phyloP scores from a whole-genome alignment of 192 early-diverging fungal species.

The Thamnidium elegans region DNA sequence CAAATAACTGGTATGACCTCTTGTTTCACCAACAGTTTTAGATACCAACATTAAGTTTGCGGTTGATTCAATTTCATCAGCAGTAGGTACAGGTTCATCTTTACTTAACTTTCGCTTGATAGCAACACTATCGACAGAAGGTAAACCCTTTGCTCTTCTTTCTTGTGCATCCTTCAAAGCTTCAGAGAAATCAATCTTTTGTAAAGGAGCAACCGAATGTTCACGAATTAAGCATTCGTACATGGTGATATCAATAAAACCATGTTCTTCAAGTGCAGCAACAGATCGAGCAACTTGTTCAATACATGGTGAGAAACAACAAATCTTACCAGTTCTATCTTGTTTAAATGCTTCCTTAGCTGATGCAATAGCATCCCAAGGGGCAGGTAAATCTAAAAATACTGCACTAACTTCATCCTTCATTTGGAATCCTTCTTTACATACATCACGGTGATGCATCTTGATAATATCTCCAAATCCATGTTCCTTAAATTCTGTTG shows the following conservation, averaged over 20 bases:
- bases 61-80: conserved; percentile 18
- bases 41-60: conserved; percentile 48
- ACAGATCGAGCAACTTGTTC: conserved; percentile 90
- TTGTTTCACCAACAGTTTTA: conserved; percentile 54
- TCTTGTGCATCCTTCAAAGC: conserved; percentile 51
- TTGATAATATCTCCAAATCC: conserved; percentile 67
- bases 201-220: conserved; percentile 66
- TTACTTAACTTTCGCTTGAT: conserved; percentile 16
- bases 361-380: conserved; percentile 87
- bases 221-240: conserved; percentile 86
- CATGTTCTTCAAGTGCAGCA: conserved; percentile 70
- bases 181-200: conserved; percentile 61
- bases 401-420: conserved; percentile 76
- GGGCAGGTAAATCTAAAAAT: conserved; percentile 94
- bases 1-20: conserved; percentile 94
- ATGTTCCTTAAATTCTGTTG: conserved; percentile 79
- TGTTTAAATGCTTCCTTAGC: conserved; percentile 86
- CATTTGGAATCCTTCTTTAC: conserved; percentile 81
- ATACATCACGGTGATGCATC: conserved; percentile 82
- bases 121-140: conserved; percentile 13
- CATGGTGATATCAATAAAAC: conserved; percentile 90
- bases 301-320: conserved; percentile 94
- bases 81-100: conserved; percentile 19
- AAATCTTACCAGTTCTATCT: conserved; percentile 79
- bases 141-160: conserved; percentile 24